These are phyloP conservation scores for Xylariaceae sp. DNA, from an alignment of 2,329 filamentous ascomycete species.

Conservation along the genomic window DNA sequence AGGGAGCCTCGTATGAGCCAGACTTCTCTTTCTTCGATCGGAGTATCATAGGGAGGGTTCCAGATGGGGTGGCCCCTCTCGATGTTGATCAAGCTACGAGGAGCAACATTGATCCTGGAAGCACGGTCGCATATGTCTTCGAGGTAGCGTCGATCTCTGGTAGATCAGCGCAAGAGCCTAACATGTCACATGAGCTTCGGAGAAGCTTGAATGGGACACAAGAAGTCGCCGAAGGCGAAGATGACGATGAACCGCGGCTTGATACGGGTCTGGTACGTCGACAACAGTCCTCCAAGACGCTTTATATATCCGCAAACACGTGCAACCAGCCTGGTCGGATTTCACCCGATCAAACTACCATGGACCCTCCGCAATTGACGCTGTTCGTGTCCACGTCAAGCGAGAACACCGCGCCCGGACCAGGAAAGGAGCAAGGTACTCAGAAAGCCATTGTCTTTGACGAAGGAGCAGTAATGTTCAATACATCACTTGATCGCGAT, in stretches of 20 bases:
- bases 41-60: slow-evolving; percentile 67
- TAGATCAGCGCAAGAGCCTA: slow-evolving; percentile 35
- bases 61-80: slow-evolving; percentile 58
- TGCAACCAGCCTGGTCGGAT: slow-evolving; percentile 76
- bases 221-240: slow-evolving; percentile 27
- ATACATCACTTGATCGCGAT: slow-evolving; percentile 66
- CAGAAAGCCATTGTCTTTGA: slow-evolving; percentile 61
- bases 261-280: slow-evolving; percentile 33
- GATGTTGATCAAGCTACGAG: slow-evolving; percentile 69
- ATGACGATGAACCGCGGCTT: slow-evolving; percentile 26
- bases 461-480: slow-evolving; percentile 73
- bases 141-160: slow-evolving; percentile 60
- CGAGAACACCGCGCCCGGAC: slow-evolving; percentile 71
- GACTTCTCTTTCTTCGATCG: slow-evolving; percentile 67
- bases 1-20: slow-evolving; percentile 58
- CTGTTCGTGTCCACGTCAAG: slow-evolving; percentile 76
- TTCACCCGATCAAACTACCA: slow-evolving; percentile 50
- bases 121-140: slow-evolving; percentile 70
- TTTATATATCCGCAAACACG: slow-evolving; percentile 87
- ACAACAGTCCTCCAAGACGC: slow-evolving; percentile 49
- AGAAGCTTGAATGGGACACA: slow-evolving; percentile 33
- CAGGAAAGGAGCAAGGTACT: slow-evolving; percentile 52
- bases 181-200: slow-evolving; percentile 35
- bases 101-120: slow-evolving; percentile 68
- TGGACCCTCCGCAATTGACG: slow-evolving; percentile 72